A percentile compares a stretch with the other conserved stretches of the same genome.
phyloP scores from a whole-genome alignment of 306 rosid species.

The Hylodesmum podocarpum region DNA sequence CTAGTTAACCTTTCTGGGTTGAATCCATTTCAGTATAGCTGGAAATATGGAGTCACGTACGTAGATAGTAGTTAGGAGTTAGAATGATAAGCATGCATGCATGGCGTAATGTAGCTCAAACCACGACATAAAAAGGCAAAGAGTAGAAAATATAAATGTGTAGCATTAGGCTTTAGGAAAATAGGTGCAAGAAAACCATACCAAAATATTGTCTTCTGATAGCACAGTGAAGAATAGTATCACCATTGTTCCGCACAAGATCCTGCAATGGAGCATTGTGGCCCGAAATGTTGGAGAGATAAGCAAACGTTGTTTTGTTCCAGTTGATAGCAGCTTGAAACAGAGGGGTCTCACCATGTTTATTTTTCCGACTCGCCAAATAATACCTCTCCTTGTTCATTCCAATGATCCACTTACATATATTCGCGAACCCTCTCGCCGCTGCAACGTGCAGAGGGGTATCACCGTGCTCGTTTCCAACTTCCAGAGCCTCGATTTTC shows the following conservation, averaged over 20 bases:
- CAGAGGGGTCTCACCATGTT: slow-evolving; percentile 17
- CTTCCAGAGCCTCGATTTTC: neutral
- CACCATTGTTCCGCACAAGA: slow-evolving; percentile 21
- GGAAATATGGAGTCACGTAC: no score
- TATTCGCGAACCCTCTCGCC: neutral
- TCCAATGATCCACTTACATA: slow-evolving; percentile 21
- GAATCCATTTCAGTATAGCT: no score
- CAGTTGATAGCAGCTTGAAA: slow-evolving; percentile 33
- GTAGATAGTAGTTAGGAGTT: no score
- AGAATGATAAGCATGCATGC: no score
- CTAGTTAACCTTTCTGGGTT: no score
- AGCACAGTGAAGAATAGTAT: slow-evolving; percentile 34
- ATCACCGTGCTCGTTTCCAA: neutral
- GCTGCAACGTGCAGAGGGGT: slow-evolving; percentile 36
- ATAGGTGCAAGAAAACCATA: no score
- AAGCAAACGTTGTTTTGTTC: slow-evolving; percentile 16
- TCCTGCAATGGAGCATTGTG: neutral
- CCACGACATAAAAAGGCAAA: no score
- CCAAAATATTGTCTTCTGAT: slow-evolving; percentile 29
- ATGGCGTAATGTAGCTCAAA: no score
- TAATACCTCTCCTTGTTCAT: neutral
- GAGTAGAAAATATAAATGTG: no score
- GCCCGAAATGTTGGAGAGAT: neutral
- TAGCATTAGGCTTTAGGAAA: no score
- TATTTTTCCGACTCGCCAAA: neutral